Conservation (phyloP, 2,329 filamentous ascomycete genomes). For the Colletotrichum sp. region DNA sequence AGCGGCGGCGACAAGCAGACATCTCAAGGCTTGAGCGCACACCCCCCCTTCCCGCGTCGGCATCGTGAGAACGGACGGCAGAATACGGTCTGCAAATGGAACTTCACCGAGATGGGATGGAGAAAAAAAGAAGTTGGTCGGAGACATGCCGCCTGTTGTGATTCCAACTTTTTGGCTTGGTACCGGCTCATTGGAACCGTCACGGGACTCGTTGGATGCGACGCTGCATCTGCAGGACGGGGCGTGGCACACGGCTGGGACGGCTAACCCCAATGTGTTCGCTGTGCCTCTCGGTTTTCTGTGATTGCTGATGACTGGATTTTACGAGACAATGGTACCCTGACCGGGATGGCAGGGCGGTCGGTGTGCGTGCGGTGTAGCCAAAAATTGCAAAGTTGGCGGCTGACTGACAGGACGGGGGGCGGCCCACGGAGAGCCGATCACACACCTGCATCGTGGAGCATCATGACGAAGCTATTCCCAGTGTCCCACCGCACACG, state of each 20-base stretch:
- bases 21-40: background rate
- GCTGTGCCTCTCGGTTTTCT: background rate
- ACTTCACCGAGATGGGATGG: background rate
- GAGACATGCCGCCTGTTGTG: background rate
- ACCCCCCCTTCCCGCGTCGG: background rate
- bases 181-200: constrained; percentile 16
- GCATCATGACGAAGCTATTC: constrained; percentile 9
- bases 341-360: background rate
- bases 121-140: background rate
- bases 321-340: constrained; percentile 3
- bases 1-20: background rate
- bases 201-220: constrained; percentile 11
- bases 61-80: background rate
- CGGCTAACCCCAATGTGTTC: background rate
- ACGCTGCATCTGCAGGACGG: constrained; percentile 14
- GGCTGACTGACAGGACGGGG: background rate
- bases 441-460: background rate
- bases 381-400: background rate
- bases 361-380: constrained; percentile 5
- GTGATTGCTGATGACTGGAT: background rate
- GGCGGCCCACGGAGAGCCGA: background rate
- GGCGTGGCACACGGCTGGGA: background rate
- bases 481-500: background rate
- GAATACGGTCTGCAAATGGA: background rate
- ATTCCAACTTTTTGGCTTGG: background rate